Base-by-base conservation (phyloP, 2,329 filamentous ascomycete species). In the Aspergillus pseudonomiae region DNA sequence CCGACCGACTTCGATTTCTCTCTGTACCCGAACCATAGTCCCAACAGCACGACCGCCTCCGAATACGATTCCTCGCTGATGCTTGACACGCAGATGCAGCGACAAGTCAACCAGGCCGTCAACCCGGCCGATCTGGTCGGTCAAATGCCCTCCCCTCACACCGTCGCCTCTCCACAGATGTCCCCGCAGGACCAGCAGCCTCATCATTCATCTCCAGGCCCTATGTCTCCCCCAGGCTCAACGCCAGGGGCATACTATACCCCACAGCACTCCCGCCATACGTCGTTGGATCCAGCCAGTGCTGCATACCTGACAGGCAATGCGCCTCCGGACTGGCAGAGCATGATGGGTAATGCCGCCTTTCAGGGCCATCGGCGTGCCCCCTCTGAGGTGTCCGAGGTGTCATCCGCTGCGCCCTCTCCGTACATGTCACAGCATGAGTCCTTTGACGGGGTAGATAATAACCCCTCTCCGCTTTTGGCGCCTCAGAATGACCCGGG, bases 311-410 rank as follows among this genome's bases (percentile, higher is more conserved):
- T 84, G 50, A 82, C 84, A 66, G 79, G 78, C 19, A 80, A 81
- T 59, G 76, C 80, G 53, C 79, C 81, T 56, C 79, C 80, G 53
- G 88, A 90, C 65, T 90, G 88, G 88, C 77, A 79, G 62, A 81
- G 82, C 39, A 80, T 84, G 73, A 77, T 83, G 65, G 82, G 81
- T 73, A 85, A 85, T 69, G 79, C 81, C 43, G 80, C 83, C 64
- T 97, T 96, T 73, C 90, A 92, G 68, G 84, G 87, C n/a, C 94
- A 97, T 75, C 87, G 93, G 70, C 88, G 94, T 72, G 89, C 88
- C 43, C 91, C 92, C 1, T 97, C 94, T n/a, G 94, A 97, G 70
- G 93, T 90, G 72, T 97, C 93, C 3, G 94, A 97, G 69, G 89
- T 97, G 6, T 97, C 87, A 2, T 96, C 93, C 21, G 91, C 89